Evolutionary conservation across 1,284 basidiomycete species (phyloP), one percentile per base, ranked within the genome.

Genomic region (Trametes hirsuta): DNA sequence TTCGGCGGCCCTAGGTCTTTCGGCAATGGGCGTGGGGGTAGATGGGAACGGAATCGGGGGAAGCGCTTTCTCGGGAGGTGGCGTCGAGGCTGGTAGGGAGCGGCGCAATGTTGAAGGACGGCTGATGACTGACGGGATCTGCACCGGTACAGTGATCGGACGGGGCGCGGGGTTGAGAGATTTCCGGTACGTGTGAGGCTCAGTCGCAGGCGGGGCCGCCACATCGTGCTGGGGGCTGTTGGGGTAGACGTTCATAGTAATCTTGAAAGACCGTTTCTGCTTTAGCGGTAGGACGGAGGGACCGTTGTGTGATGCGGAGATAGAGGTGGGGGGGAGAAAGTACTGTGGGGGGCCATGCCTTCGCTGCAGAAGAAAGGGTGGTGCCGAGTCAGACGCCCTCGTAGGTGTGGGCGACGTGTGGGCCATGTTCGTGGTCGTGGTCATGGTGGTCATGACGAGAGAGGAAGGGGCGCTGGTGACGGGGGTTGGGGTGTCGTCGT

Each of bases 21-120:
- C 45, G 10, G 39, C 47, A 12, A 49, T 24, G 6, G 54, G 54
- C 4, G 54, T 47, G 8, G 59, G 21, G 2, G 59, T 25, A 2
- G 54, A 53, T 10, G 58, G 64, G 44, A 55, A 55, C 2, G 64
- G 64, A 3, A 65, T 54, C 14, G 64, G 64, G 8, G 64, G 64
- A 6, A 65, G 61, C 4, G 55, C 64, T 25, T 62, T 65, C 18
- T 59, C 51, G 4, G 52, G 48, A 4, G 56, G 58, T n/a, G 64
- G 58, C 9, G 54, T 25, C 25, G 44, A 44, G 1, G 46, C 25
- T 2, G 51, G 47, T 2, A 51, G 30, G 3, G 18, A 18, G 14
- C 47, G 52, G 21, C 14, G 47, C 21, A 51, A 40, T 10, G 47
- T 30, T 8, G 52, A 42, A 36, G 42, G 36, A n/a, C 22, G 22